Evolutionary conservation across 176 grass and related monocot species (phyloP), one percentile per base, ranked within the genome.

Genomic region (Pontederia crassipes): DNA sequence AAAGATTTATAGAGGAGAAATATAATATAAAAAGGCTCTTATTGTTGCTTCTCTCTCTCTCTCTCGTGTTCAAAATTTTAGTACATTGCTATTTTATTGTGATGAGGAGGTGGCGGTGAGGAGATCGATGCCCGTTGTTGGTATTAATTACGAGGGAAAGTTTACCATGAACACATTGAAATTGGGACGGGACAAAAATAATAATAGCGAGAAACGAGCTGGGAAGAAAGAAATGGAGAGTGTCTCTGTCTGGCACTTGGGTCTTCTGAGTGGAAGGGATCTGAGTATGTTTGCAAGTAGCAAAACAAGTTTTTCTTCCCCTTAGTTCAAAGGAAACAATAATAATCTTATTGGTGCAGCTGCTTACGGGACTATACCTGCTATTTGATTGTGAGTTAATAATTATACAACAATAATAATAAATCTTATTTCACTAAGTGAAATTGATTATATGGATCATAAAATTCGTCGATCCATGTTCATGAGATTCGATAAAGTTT

Each of bases 231-330:
- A 46, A 46, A 40, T 28, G 17, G 0, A 49, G 17, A 61, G 48
- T 62, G 76, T 67, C 70, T 78, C 70, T 74, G 67, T 77, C 82
- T 88, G 66, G 74, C 73, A 66, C 77, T 81, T 72, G 49, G 77
- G 79, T 66, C 72, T 69, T 75, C 80, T 0, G 45, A 60, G 49
- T 28, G 68, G 12, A 59, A 71, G 56, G 46, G 56, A 71, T 59
- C 55, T 28, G 68, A 32, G 59, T 72, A 45, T 47, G 48, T 61
- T 40, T 51, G 18, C 9, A 48, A 49, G 40, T 46, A 65, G 16
- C 17, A 15, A 49, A 64, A 27, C 46, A 49, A 64, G 12, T 45
- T 62, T 62, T 17, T 17, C 8, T 24, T 24, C 20, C 20, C 20
- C 20, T 24, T 17, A 48, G 9, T 18, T 48, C 0, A 64, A 65